Percentiles rank a stretch among this genome's conserved stretches.
phyloP scores from a whole-genome alignment of 306 rosid genomes.

The Fragaria iinumae region DNA sequence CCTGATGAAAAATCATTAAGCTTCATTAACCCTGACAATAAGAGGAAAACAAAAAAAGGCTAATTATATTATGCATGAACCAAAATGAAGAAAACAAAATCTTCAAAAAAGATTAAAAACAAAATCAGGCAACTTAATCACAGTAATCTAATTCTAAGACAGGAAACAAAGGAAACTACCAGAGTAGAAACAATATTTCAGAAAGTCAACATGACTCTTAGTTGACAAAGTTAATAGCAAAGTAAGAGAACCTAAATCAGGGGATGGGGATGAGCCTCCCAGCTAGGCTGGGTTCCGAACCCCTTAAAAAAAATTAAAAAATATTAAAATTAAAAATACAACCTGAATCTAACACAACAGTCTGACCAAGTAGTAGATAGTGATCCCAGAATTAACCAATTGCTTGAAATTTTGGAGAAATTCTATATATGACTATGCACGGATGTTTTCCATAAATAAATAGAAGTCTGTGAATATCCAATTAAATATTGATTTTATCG shows the following conservation, averaged over 20 bases:
- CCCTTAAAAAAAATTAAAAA: no score
- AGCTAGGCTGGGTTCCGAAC: no score
- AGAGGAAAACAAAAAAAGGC: constrained; percentile 13
- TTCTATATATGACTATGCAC: not conserved
- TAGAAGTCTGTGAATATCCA: not conserved
- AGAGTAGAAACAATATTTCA: not conserved
- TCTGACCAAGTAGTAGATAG: not conserved
- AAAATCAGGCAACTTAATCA: not conserved
- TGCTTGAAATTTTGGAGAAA: not conserved
- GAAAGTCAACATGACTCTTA: no score
- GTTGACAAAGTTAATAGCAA: not conserved
- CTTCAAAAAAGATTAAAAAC: no score
- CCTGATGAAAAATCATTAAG: constrained; percentile 50
- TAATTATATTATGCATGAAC: not conserved
- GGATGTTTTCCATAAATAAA: not conserved
- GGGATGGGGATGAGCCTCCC: no score
- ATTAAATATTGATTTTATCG: not conserved
- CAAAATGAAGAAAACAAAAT: not conserved
- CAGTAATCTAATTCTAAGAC: not conserved
- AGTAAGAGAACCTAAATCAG: not conserved
- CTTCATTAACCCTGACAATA: constrained; percentile 76
- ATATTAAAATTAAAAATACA: no score
- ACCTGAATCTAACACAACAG: not conserved
- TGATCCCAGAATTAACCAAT: not conserved
- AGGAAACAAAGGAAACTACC: constrained; percentile 6